A percentile compares a stretch with the other conserved stretches of the same genome.
Conservation (phyloP, 2,329 filamentous ascomycete species). For the Venturiaceae sp. region DNA sequence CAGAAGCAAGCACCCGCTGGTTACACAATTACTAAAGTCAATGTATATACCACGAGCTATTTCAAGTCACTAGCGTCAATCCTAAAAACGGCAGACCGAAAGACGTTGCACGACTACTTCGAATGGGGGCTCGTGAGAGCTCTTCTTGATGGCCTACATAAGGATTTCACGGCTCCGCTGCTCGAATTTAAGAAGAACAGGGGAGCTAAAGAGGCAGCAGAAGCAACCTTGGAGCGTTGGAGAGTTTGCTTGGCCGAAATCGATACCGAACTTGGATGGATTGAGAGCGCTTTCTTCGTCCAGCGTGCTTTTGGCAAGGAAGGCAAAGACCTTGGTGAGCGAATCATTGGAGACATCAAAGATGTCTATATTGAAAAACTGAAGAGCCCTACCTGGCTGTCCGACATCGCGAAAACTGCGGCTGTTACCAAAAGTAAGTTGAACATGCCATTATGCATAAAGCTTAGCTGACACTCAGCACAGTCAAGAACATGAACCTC, state of each 20-base stretch:
- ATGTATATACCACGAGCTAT: too few relatives aligned
- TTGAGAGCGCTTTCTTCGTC: constrained; percentile 60
- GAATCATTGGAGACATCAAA: constrained; percentile 61
- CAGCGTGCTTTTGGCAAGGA: constrained; percentile 57
- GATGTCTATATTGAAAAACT: constrained; percentile 54
- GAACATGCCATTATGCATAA: too few relatives aligned
- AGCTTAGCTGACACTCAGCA: too few relatives aligned
- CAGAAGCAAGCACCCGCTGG: constrained; percentile 24
- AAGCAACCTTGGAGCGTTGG: constrained; percentile 53
- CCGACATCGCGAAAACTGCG: constrained; percentile 44
- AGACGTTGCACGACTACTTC: constrained; percentile 51
- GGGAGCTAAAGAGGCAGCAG: constrained; percentile 33
- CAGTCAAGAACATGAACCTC: constrained; percentile 55
- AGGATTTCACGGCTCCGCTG: neutral
- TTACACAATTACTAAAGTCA: constrained; percentile 37
- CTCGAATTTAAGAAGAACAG: neutral
- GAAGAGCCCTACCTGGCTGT: constrained; percentile 53
- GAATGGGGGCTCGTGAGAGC: neutral
- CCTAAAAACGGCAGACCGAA: constrained; percentile 42
- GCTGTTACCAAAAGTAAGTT: neutral
- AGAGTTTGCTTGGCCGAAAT: constrained; percentile 51
- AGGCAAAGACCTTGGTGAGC: constrained; percentile 56
- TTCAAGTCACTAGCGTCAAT: constrained; percentile 48
- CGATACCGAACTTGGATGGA: constrained; percentile 53
- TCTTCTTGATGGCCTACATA: too few relatives aligned